Evolutionary conservation across 192 early-diverging fungal species (phyloP).

Genomic region (Gaertneriomyces semiglobifer): DNA sequence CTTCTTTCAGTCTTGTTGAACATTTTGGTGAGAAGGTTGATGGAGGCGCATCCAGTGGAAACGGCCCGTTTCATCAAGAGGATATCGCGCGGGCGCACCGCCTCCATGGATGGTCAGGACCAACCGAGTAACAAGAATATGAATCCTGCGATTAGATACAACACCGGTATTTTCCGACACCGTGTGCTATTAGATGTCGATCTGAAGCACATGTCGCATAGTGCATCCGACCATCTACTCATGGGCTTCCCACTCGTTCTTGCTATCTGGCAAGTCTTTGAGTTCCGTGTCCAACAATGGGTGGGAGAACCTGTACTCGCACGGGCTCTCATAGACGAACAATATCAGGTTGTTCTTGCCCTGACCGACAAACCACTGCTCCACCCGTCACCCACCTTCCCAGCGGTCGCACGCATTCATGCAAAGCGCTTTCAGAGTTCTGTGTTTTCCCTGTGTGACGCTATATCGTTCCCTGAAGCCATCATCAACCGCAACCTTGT

Average conservation of each 20-base stretch:
- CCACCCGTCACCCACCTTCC: slow-evolving; percentile 6
- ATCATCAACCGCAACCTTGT: slow-evolving; percentile 18
- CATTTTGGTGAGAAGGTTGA: slow-evolving; percentile 40
- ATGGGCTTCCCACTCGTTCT: slow-evolving; percentile 50
- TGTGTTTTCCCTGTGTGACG: slow-evolving; percentile 50
- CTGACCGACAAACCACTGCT: slow-evolving; percentile 31
- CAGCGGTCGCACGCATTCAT: slow-evolving; percentile 23
- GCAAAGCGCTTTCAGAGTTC: slow-evolving; percentile 44
- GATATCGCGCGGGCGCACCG: slow-evolving; percentile 21
- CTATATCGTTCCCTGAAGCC: slow-evolving; percentile 36
- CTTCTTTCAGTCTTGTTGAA: slow-evolving; percentile 47
- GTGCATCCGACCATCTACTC: slow-evolving; percentile 20
- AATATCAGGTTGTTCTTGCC: slow-evolving; percentile 41
- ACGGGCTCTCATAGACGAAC: slow-evolving; percentile 40
- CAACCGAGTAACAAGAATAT: neutral
- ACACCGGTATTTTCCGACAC: slow-evolving; percentile 15
- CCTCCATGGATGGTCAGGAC: slow-evolving; percentile 1
- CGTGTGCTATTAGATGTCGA: slow-evolving; percentile 21
- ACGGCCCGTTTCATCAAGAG: slow-evolving; percentile 44
- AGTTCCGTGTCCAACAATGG: slow-evolving; percentile 51
- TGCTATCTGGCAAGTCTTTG: slow-evolving; percentile 57
- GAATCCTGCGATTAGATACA: neutral
- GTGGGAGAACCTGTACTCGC: slow-evolving; percentile 42
- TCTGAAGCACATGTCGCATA: slow-evolving; percentile 23
- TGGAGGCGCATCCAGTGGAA: slow-evolving; percentile 37